Conservation (phyloP, 2,329 filamentous ascomycete species). For the Phaeoacremonium minimum region DNA sequence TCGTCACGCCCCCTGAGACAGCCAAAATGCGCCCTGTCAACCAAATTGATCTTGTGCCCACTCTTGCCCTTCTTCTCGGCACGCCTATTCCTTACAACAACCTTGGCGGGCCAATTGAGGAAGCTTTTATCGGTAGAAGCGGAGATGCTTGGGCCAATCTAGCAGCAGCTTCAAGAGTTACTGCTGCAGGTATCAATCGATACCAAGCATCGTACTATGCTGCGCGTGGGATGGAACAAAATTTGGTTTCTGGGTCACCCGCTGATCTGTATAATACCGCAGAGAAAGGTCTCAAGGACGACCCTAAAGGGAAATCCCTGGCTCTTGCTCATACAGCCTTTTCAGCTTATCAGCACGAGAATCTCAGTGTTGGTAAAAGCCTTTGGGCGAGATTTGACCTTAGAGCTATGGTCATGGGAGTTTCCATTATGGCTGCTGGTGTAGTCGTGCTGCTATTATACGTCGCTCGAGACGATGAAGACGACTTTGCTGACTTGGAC, state of each 20-base stretch:
- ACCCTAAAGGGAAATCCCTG: constrained; percentile 27
- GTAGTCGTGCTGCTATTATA: constrained; percentile 71
- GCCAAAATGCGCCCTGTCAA: constrained; percentile 73
- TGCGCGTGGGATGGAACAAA: constrained; percentile 64
- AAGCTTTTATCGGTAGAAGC: constrained; percentile 74
- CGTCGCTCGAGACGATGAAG: constrained; percentile 54
- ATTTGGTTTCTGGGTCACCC: constrained; percentile 47
- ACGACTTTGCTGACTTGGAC: constrained; percentile 49
- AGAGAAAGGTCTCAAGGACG: constrained; percentile 23
- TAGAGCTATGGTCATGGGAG: constrained; percentile 76
- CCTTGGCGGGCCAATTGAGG: constrained; percentile 85
- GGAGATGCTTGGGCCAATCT: constrained; percentile 74
- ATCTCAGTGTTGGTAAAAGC: constrained; percentile 71
- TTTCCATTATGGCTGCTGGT: constrained; percentile 64
- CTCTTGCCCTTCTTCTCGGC: constrained; percentile 79
- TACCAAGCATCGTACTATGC: constrained; percentile 83
- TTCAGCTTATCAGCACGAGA: constrained; percentile 71
- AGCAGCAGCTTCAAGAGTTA: constrained; percentile 69
- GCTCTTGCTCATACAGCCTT: constrained; percentile 53
- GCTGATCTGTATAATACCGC: constrained; percentile 57
- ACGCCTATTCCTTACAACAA: constrained; percentile 96
- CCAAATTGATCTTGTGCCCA: constrained; percentile 95
- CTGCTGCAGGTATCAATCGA: constrained; percentile 80
- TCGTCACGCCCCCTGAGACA: constrained; percentile 54
- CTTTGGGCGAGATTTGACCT: constrained; percentile 94